phyloP scores from a whole-genome alignment of 371 early-diverging fungal species.

The Apophysomyces ossiformis region DNA sequence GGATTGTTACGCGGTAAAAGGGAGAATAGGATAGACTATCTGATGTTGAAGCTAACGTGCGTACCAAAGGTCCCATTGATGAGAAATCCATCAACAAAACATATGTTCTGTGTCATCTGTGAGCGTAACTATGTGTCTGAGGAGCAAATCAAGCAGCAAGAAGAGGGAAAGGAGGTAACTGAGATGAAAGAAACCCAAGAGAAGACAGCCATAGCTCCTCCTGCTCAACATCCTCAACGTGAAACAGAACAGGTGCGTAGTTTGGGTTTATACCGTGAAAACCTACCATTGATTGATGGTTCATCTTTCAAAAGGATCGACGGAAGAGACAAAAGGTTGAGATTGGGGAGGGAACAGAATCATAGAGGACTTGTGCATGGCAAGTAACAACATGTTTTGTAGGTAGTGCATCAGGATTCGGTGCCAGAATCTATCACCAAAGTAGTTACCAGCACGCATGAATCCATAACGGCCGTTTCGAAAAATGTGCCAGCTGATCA shows the following conservation, averaged over 20 bases:
- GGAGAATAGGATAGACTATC: not conserved
- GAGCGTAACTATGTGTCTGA: slow-evolving; percentile 46
- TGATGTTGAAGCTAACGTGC: not conserved
- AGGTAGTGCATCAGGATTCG: not conserved
- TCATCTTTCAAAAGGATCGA: not conserved
- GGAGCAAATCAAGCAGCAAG: slow-evolving; percentile 19
- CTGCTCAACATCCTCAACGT: not conserved
- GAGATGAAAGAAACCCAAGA: not conserved
- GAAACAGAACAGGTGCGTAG: not conserved
- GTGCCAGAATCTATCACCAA: not conserved
- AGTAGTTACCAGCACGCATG: not conserved
- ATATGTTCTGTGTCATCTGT: slow-evolving; percentile 71
- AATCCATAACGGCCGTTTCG: not conserved
- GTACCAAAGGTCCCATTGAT: slow-evolving; percentile 61
- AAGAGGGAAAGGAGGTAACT: not conserved
- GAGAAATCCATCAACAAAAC: slow-evolving; percentile 58
- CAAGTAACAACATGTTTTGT: not conserved
- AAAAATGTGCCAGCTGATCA: not conserved
- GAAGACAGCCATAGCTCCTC: not conserved
- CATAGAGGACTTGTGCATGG: not conserved
- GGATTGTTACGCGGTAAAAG: slow-evolving; percentile 63
- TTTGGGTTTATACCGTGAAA: not conserved
- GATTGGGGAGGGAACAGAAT: not conserved
- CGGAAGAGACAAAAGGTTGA: slow-evolving; percentile 7
- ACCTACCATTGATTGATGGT: slow-evolving; percentile 1